Evolutionary conservation across 345 rosid species (phyloP).

Genomic region (Adansonia digitata): DNA sequence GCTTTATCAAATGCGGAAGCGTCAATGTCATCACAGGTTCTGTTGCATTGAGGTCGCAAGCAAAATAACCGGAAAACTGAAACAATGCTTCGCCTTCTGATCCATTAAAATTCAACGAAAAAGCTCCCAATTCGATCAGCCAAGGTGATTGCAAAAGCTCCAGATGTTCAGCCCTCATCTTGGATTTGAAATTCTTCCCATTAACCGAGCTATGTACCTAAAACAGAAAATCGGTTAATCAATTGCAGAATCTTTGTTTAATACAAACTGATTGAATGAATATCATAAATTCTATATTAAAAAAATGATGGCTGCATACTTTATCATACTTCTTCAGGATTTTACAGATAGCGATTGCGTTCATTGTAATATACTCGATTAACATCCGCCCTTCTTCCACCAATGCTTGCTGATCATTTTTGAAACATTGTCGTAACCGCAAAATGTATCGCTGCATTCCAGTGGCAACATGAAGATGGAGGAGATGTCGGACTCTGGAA

Average conservation of each 20-base stretch:
- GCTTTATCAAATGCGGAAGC: conserved; percentile 53
- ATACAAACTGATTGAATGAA: conserved; percentile 1
- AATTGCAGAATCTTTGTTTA: neutral
- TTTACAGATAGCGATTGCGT: conserved; percentile 79
- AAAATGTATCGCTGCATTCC: conserved; percentile 66
- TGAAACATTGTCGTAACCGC: conserved; percentile 56
- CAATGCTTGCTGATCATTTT: conserved; percentile 47
- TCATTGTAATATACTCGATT: conserved; percentile 79
- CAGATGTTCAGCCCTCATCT: conserved; percentile 74
- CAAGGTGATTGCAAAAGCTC: conserved; percentile 95
- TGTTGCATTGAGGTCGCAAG: conserved; percentile 45
- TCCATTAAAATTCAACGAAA: conserved; percentile 60
- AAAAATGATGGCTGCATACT: conserved; percentile 29
- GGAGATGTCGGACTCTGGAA: conserved; percentile 72
- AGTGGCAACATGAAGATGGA: conserved; percentile 64
- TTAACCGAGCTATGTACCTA: conserved; percentile 79
- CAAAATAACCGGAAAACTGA: conserved; percentile 47
- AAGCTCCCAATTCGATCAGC: conserved; percentile 91
- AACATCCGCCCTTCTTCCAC: conserved; percentile 66
- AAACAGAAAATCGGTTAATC: conserved; percentile 8
- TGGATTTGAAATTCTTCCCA: conserved; percentile 75
- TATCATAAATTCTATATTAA: no score
- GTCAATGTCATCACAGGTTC: conserved; percentile 53
- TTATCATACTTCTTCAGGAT: conserved; percentile 95
- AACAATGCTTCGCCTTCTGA: conserved; percentile 40